Evolutionary conservation across 1,284 basidiomycete species (phyloP).

Genomic region (Rhodotorula sp.): DNA sequence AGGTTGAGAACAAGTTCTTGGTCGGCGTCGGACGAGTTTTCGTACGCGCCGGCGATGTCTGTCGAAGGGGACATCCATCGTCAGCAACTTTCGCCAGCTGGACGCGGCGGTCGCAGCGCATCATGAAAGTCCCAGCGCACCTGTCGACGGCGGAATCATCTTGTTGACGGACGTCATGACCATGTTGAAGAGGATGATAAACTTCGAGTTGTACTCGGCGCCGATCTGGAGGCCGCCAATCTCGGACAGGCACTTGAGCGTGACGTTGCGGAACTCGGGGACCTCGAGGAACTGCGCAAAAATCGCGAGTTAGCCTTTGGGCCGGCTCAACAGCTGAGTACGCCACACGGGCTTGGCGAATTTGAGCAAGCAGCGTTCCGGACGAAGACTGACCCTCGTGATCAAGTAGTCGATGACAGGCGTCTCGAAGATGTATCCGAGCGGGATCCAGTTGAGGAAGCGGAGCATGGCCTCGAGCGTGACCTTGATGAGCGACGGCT

Average conservation of each 20-base stretch:
- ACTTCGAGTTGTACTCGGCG: conserved; percentile 98
- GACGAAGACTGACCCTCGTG: conserved; percentile 64
- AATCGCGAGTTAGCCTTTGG: background rate
- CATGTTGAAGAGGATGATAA: conserved; percentile 92
- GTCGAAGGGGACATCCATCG: conserved; percentile 14
- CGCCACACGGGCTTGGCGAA: no score
- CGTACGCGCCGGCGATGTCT: conserved; percentile 88
- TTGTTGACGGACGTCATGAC: conserved; percentile 96
- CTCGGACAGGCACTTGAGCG: conserved; percentile 96
- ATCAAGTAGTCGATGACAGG: conserved; percentile 93
- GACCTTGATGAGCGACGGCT: conserved; percentile 89
- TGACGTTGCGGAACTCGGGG: conserved; percentile 95
- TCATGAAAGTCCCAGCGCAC: conserved; percentile 42
- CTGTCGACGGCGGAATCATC: conserved; percentile 95
- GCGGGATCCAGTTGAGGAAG: conserved; percentile 99
- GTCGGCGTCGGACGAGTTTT: conserved; percentile 83
- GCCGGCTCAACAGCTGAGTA: no score
- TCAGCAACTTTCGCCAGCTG: no score
- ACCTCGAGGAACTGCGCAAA: conserved; percentile 82
- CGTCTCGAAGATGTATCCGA: conserved; percentile 99
- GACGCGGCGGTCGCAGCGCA: no score
- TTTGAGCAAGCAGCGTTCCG: no score
- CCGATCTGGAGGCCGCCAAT: conserved; percentile 88
- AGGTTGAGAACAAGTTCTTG: conserved; percentile 98
- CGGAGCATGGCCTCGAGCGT: conserved; percentile 93